Conservation (phyloP, 768 basidiomycete genomes). For the Amanita rubescens region DNA sequence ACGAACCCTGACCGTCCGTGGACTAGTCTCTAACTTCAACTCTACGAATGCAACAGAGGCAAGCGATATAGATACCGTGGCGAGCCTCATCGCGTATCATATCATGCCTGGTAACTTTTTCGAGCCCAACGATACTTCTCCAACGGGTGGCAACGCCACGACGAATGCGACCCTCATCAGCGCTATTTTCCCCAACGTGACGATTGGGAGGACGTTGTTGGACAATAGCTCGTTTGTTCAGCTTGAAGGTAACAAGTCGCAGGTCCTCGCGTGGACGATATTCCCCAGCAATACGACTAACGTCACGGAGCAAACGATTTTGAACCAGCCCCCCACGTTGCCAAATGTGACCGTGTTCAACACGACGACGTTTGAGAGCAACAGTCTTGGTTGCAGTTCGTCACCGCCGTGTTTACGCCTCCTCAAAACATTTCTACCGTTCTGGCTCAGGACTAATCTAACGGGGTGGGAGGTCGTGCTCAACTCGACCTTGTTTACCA, state of each 20-base stretch:
- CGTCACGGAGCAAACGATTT: constrained; percentile 17
- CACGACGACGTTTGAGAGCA: constrained; percentile 31
- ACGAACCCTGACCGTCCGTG: background rate
- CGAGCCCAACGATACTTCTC: constrained; percentile 4
- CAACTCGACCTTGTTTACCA: constrained; percentile 17
- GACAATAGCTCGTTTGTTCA: constrained; percentile 37
- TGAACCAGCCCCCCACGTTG: constrained; percentile 32
- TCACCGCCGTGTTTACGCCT: constrained; percentile 43
- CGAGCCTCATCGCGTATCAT: constrained; percentile 10
- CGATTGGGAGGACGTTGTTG: constrained; percentile 59
- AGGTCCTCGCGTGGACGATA: constrained; percentile 44
- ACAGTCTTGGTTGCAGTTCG: constrained; percentile 39
- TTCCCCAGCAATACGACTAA: background rate
- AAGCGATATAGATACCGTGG: background rate
- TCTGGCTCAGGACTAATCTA: constrained; percentile 34
- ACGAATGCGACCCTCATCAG: constrained; percentile 23
- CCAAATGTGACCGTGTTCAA: constrained; percentile 25
- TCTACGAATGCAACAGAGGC: constrained; percentile 1
- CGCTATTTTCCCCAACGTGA: constrained; percentile 46
- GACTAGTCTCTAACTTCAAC: constrained; percentile 2
- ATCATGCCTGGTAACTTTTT: constrained; percentile 8
- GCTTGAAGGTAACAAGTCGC: constrained; percentile 51
- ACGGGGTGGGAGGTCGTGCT: constrained; percentile 30
- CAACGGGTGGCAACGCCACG: constrained; percentile 3
- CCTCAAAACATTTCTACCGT: constrained; percentile 42